A percentile compares a stretch with the other conserved stretches of the same genome.
These are phyloP conservation scores for Torulaspora globosa DNA, from an alignment of 1,139 yeast genomes.

Conservation along the genomic window DNA sequence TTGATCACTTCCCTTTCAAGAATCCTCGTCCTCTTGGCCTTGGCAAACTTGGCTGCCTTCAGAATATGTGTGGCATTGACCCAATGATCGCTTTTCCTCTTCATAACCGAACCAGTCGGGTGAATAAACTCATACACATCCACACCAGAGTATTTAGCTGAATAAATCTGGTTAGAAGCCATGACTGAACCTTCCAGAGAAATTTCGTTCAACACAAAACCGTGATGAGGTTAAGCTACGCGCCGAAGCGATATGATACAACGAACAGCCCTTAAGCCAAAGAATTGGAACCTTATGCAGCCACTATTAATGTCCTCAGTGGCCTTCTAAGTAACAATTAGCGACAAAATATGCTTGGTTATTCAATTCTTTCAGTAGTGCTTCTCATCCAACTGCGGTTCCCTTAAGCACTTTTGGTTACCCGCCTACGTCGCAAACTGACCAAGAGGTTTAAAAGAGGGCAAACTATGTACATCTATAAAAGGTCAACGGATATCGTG, in stretches of 20 bases:
- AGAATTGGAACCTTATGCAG: background rate
- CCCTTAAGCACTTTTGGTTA: conserved; percentile 6
- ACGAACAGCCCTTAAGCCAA: background rate
- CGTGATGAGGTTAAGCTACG: background rate
- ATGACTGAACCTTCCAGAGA: conserved; percentile 11
- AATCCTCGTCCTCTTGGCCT: conserved; percentile 87
- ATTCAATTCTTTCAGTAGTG: background rate
- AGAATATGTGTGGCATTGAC: conserved; percentile 97
- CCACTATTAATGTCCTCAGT: background rate
- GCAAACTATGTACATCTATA: background rate
- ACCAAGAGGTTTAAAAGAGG: background rate
- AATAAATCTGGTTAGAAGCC: conserved; percentile 47
- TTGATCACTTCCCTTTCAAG: conserved; percentile 87
- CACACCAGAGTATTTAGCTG: conserved; percentile 80
- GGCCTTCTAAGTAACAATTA: background rate
- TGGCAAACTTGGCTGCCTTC: conserved; percentile 91
- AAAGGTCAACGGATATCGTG: background rate
- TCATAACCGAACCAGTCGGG: conserved; percentile 86
- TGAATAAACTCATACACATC: conserved; percentile 84
- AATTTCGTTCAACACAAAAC: background rate
- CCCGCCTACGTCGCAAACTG: background rate
- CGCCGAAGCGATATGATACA: background rate
- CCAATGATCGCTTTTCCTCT: conserved; percentile 88
- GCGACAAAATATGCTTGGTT: background rate
- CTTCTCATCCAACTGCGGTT: conserved; percentile 2